Base-by-base conservation (phyloP, 352 stramenopile species). In the Phytophthora pisi region DNA sequence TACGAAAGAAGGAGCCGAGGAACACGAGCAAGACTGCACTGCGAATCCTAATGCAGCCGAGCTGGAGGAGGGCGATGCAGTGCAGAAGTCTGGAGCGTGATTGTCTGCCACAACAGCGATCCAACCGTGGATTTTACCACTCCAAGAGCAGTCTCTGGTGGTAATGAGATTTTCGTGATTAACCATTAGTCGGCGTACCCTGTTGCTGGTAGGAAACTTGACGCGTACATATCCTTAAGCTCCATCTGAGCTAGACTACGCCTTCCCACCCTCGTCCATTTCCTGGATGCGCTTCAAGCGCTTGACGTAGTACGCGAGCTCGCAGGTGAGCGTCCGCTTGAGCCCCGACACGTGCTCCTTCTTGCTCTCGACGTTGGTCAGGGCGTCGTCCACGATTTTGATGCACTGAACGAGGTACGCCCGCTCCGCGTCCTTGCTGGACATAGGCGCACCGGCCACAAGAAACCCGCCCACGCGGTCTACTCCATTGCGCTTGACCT, bases 261-360 rank as follows among this genome's bases (percentile, higher is more conserved):
- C 34, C 7, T 55, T 24, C 31, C 43, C 45, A 45, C 30, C 28
- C 34, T 60, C 50, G 20, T 65, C 43, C 7, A 18, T 53, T 10
- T 57, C 57, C 15, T 58, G 60, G 5, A 56, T 61, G 43, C 52
- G 52, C 45, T 68, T 68, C 23, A 68, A 42, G 15, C 61, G 52
- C n/a, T 62, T 68, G 9, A 55, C 43, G 30, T 57, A 68, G 61
- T 63, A 57, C 10, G 31, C 28, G 16, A 63, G 11, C 52, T 63
- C 61, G 4, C n/a, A 23, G 24, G 52, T 60, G 15, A 68, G 43
- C 61, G 51, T 24, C 16, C 52, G 47, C 38, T 66, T 59, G 3
- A 66, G 49, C 24, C n/a, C 58, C 16, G 43, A 30, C 4, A 62
- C 45, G 8, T 45, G 20, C 9, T 68, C 52, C 34, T 57, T 61